Base-by-base conservation (phyloP, 2,329 filamentous ascomycete species). In the Calycina marina region DNA sequence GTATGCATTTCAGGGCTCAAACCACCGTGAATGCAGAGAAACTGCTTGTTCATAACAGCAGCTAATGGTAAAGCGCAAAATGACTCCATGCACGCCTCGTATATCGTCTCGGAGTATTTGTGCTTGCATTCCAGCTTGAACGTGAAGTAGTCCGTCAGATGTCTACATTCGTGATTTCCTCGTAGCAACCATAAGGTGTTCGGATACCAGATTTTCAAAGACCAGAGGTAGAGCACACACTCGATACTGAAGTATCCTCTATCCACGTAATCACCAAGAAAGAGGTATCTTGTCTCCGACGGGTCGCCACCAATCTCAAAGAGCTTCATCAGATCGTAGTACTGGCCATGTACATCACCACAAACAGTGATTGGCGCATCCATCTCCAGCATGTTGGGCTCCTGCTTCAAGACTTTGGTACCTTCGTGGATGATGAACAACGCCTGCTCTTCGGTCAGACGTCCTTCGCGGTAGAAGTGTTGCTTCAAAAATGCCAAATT, bases 121-220 rank as follows among this genome's bases (percentile, higher is more conserved):
- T 98, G 90, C 65, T 93, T 94, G 69, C 90, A 98, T 59, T 98
- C 90, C 37, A 98, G 76, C 68, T 98, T 96, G 68, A 98, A 98
- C 40, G 90, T 98, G 62, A 98, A 98, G 68, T 98, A 98, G 56
- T 98, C 90, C 36, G 90, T 98, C 69, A 98, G 70, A 64, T 98
- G 90, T 51, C 90, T 79, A 59, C 90, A 98, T 62, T 98, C 90
- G 62, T 98, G 90, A 60, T 98, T 98, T 46, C 90, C 90, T 50
- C 90, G 82, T 46, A 98, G 72, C 47, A 98, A 69, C 90, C 90
- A 98, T 36, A 98, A 74, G 13, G 84, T 88, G 59, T 96, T 85
- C 33, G 90, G 90, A 55, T 96, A 98, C 73, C 93, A 93, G 54
- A 98, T 96, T 71, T 98, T 98, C 56, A 98, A 67, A 18, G 79